Base-by-base conservation (phyloP, 306 rosid genomes). In the Fragaria iinumae region DNA sequence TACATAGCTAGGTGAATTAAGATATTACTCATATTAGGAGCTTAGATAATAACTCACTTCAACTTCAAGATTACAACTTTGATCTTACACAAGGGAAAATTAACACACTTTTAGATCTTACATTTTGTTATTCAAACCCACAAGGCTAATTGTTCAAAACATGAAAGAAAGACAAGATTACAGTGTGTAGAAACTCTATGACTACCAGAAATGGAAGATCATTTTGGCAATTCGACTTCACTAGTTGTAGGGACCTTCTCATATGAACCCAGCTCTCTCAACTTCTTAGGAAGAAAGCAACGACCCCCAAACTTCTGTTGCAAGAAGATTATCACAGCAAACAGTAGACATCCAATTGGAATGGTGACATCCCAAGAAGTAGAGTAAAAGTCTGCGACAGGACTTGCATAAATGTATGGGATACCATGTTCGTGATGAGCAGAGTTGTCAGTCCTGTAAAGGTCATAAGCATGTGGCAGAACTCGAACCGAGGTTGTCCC, bases 401-500 rank as follows among this genome's bases (percentile, higher is more conserved):
- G 88, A 86, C 81, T 75, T 5, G 87, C 92, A 62, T 80, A 86
- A 6, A 76, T 66, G 84, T 82, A 82, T n/a, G 84, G 67, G 8
- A 48, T 79, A 29, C 10, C 41, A 12, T 32, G 57, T 45, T 29
- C 11, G 6, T 11, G 18, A 12, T 8, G 67, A 55, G 38, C 82
- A 73, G 27, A 17, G 57, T 3, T 71, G 29, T 43, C 16, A 70
- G 41, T 64, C 80, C 86, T 71, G 77, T 81, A 89, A 76, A 91
- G 83, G 80, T 85, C 90, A 75, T 87, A 91, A 2, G 82, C 91
- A 78, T 86, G 90, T 1, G 96, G 93, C 11, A 89, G 38, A 14
- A 87, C 59, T 53, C 88, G 84, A 72, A 87, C 84, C 57, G 83
- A 49, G 55, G 90, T 62, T 32, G 67, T 62, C 6, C 67, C 67